Evolutionary conservation across 2,329 filamentous ascomycete genomes (phyloP).

Genomic region (Cordyceps tenuipes): DNA sequence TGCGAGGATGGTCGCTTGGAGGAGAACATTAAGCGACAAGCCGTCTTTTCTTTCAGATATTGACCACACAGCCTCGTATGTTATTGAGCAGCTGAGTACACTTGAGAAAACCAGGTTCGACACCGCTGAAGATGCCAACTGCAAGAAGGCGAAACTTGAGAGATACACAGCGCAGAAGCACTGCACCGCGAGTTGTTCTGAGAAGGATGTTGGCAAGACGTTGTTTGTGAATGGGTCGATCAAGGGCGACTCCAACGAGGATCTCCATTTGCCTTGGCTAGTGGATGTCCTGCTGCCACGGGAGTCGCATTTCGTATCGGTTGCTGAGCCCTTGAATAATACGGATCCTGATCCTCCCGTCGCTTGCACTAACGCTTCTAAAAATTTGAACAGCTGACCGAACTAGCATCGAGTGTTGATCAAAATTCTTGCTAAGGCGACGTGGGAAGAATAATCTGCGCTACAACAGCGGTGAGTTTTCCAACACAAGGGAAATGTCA

Average conservation of each 20-base stretch:
- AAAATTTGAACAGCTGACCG: too few relatives aligned
- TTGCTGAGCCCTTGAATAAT: too few relatives aligned
- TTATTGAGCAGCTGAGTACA: conserved; percentile 20
- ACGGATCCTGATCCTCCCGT: too few relatives aligned
- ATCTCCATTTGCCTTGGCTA: conserved; percentile 39
- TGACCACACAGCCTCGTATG: conserved; percentile 33
- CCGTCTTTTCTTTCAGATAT: conserved; percentile 40
- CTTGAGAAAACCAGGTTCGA: neutral
- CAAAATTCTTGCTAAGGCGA: too few relatives aligned
- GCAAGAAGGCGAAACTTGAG: neutral
- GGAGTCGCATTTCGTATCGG: too few relatives aligned
- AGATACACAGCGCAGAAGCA: neutral
- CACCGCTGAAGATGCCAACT: neutral
- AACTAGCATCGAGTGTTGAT: too few relatives aligned
- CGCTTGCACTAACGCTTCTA: too few relatives aligned
- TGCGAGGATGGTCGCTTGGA: conserved; percentile 40
- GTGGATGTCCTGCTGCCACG: neutral
- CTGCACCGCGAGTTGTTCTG: neutral
- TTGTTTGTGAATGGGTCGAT: conserved; percentile 50
- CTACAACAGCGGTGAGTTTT: too few relatives aligned
- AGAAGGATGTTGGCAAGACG: conserved; percentile 29
- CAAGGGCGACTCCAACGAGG: conserved; percentile 39
- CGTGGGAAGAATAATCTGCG: too few relatives aligned
- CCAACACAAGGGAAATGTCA: too few relatives aligned
- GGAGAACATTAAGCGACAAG: conserved; percentile 15